Conservation (phyloP, 2,329 filamentous ascomycete species). For the Cephalotrichum gorgonifer region DNA sequence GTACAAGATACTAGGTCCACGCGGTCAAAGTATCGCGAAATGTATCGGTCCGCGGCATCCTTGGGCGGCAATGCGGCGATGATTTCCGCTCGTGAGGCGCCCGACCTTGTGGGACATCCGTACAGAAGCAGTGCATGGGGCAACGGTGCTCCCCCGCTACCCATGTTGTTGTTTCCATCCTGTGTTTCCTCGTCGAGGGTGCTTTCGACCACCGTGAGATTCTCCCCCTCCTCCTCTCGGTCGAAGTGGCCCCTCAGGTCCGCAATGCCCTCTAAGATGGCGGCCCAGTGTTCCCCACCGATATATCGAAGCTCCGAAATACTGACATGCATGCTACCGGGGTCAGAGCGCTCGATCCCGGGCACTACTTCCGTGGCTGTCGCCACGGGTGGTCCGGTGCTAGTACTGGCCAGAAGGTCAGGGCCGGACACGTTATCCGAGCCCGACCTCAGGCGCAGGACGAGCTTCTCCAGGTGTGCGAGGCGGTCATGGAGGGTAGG, state of each 20-base stretch:
- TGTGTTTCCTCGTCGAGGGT: too few species aligned
- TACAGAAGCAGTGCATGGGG: slow-evolving; percentile 19
- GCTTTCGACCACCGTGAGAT: too few species aligned
- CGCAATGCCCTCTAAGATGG: slow-evolving; percentile 27
- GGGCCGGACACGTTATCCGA: slow-evolving; percentile 17
- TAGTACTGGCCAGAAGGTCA: slow-evolving; percentile 10
- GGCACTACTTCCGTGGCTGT: not conserved
- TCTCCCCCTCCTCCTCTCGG: slow-evolving; percentile 13
- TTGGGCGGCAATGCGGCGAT: slow-evolving; percentile 20
- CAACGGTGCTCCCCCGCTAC: not conserved
- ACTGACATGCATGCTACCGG: slow-evolving; percentile 12
- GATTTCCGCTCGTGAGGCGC: slow-evolving; percentile 18
- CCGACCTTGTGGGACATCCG: slow-evolving; percentile 15
- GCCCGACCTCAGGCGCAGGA: slow-evolving; percentile 13
- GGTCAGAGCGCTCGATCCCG: not conserved
- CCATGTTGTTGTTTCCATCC: not conserved
- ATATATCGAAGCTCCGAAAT: slow-evolving; percentile 20
- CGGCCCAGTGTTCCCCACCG: slow-evolving; percentile 25
- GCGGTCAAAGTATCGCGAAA: slow-evolving; percentile 25
- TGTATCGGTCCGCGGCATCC: slow-evolving; percentile 19
- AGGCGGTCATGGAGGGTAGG: slow-evolving; percentile 12
- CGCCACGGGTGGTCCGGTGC: not conserved
- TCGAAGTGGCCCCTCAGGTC: slow-evolving; percentile 25
- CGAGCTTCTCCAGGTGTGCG: slow-evolving; percentile 19
- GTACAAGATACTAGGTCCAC: slow-evolving; percentile 6